Evolutionary conservation across 768 basidiomycete genomes (phyloP).

Genomic region (Tylopilus rubrobrunneus): DNA sequence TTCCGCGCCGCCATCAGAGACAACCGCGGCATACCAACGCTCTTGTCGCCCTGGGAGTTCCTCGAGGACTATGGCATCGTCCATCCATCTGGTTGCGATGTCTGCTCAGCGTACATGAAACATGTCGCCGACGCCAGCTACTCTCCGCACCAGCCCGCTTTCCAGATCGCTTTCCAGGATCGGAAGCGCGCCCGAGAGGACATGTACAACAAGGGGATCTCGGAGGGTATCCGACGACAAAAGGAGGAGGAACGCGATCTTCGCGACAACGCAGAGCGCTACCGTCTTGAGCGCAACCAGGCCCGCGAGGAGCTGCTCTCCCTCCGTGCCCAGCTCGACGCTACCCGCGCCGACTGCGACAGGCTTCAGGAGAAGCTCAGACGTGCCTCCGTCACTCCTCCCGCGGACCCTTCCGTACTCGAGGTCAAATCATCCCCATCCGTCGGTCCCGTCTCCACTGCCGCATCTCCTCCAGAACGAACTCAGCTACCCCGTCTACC

Average conservation of each 20-base stretch:
- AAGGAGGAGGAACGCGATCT: constrained; percentile 36
- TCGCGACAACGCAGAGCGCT: constrained; percentile 32
- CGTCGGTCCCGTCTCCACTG: not conserved
- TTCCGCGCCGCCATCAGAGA: constrained; percentile 27
- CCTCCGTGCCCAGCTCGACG: constrained; percentile 33
- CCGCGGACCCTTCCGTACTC: not conserved
- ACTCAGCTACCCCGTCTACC: constrained; percentile 6
- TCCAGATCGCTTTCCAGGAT: constrained; percentile 39
- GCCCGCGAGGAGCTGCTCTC: constrained; percentile 30
- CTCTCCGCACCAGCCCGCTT: constrained; percentile 34
- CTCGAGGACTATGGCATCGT: constrained; percentile 39
- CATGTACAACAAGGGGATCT: constrained; percentile 36
- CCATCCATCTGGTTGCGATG: constrained; percentile 37
- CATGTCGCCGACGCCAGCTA: constrained; percentile 39
- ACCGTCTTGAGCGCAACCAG: constrained; percentile 35
- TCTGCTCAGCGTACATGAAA: constrained; percentile 37
- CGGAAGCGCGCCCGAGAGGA: constrained; percentile 38
- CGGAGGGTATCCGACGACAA: constrained; percentile 39
- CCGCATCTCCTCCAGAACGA: constrained; percentile 3
- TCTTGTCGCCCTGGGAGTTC: constrained; percentile 38
- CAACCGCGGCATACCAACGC: constrained; percentile 31
- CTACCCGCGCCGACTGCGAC: constrained; percentile 31
- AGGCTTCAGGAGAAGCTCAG: constrained; percentile 28
- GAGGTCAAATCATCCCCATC: constrained; percentile 2
- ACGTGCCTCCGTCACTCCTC: not conserved